Evolutionary conservation across 2,329 filamentous ascomycete species (phyloP).

Genomic region (Phyllosticta citribraziliensis): DNA sequence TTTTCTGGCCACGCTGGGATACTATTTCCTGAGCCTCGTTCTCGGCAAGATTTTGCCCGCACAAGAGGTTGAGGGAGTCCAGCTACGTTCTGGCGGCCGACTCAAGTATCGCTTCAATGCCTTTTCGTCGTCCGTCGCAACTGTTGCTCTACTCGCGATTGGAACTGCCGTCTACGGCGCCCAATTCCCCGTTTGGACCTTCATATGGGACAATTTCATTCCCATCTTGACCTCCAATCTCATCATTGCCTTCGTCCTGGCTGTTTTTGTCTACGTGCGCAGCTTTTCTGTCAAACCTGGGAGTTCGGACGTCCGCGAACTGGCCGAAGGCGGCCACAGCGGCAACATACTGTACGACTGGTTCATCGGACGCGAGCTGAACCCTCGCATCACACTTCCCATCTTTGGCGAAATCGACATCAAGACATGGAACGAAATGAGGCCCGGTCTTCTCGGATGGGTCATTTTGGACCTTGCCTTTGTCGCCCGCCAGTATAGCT

Average conservation of each 20-base stretch:
- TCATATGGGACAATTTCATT: constrained; percentile 82
- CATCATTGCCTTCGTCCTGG: constrained; percentile 60
- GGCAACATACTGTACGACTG: constrained; percentile 90
- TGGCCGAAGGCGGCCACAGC: constrained; percentile 70
- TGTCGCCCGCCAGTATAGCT: constrained; percentile 78
- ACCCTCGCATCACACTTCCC: constrained; percentile 72
- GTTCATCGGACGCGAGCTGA: constrained; percentile 93
- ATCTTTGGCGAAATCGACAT: constrained; percentile 80
- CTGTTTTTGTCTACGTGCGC: constrained; percentile 68
- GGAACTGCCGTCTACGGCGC: constrained; percentile 70
- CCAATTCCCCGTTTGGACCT: constrained; percentile 82
- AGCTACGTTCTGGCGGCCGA: constrained; percentile 59
- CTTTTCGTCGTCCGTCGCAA: constrained; percentile 64
- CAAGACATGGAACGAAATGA: constrained; percentile 80
- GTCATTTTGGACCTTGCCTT: constrained; percentile 76
- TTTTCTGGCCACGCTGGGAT: constrained; percentile 60
- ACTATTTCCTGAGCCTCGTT: constrained; percentile 66
- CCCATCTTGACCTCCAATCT: constrained; percentile 79
- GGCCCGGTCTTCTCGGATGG: constrained; percentile 88
- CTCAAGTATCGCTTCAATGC: constrained; percentile 75
- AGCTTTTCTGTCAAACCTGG: constrained; percentile 75
- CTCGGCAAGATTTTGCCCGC: constrained; percentile 72
- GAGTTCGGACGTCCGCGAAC: constrained; percentile 62
- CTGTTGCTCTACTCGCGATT: constrained; percentile 58
- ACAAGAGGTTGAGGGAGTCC: constrained; percentile 57